A percentile compares a stretch with the other conserved stretches of the same genome.
These are phyloP conservation scores for Penicillium oxalicum DNA, from an alignment of 2,329 filamentous ascomycete genomes.

Conservation along the genomic window DNA sequence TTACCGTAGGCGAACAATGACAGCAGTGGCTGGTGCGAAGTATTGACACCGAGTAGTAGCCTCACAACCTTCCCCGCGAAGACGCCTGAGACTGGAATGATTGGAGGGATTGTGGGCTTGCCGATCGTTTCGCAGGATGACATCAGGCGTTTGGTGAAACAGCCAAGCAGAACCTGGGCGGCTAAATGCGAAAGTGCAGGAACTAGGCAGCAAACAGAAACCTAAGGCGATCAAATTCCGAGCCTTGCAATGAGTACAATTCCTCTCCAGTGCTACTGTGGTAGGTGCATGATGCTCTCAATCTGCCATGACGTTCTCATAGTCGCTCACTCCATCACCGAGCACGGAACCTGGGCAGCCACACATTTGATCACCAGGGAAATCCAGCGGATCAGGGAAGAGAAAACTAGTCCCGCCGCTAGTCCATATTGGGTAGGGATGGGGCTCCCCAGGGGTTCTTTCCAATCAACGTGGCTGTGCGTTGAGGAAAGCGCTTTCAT, in stretches of 20 bases:
- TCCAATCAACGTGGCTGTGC: constrained; percentile 7
- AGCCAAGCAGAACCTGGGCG: not conserved
- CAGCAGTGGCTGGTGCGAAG: constrained; percentile 23
- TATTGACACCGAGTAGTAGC: constrained; percentile 10
- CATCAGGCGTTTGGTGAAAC: constrained; percentile 36
- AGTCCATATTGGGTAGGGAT: constrained; percentile 6
- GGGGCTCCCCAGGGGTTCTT: constrained; percentile 6
- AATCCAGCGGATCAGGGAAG: not conserved
- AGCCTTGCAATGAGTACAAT: too few species aligned
- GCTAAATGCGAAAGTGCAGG: too few species aligned
- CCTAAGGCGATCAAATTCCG: too few species aligned
- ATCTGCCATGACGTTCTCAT: too few species aligned
- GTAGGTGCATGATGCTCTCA: too few species aligned
- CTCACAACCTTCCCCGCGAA: constrained; percentile 11
- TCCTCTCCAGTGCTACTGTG: too few species aligned
- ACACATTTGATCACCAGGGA: too few species aligned
- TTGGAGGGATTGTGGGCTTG: constrained; percentile 24
- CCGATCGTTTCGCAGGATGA: constrained; percentile 27
- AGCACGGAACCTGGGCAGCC: too few species aligned
- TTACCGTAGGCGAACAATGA: constrained; percentile 20
- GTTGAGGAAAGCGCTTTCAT: not conserved
- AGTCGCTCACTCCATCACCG: too few species aligned
- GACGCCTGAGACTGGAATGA: constrained; percentile 16
- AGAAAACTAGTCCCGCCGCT: not conserved
- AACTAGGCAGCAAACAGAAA: too few species aligned